Conservation (phyloP, 495 filamentous ascomycete species). For the Saxispiralis lemnorum region DNA sequence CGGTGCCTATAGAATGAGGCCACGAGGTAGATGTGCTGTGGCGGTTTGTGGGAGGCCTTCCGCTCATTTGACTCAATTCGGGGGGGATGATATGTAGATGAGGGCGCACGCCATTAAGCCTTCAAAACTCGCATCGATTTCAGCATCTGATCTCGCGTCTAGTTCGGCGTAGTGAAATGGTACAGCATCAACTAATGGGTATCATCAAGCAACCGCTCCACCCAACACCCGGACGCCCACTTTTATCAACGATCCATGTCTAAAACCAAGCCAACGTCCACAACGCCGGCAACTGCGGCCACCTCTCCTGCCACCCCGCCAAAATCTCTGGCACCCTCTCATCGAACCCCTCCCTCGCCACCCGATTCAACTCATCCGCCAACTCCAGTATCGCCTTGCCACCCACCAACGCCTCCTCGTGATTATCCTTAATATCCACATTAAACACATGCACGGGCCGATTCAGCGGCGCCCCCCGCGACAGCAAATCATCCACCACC, state of each 20-base stretch:
- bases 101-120: too few relatives aligned
- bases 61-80: too few relatives aligned
- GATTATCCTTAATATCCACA: conserved; percentile 95
- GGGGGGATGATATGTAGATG: too few relatives aligned
- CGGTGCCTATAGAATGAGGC: too few relatives aligned
- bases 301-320: conserved; percentile 88
- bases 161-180: not conserved
- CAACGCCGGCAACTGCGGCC: conserved; percentile 73
- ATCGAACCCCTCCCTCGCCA: conserved; percentile 66
- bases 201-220: too few relatives aligned
- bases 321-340: conserved; percentile 84
- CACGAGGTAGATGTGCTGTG: too few relatives aligned
- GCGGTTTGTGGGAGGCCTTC: too few relatives aligned
- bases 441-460: conserved; percentile 92
- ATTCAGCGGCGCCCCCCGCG: conserved; percentile 66
- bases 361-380: conserved; percentile 69
- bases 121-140: too few relatives aligned
- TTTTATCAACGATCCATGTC: conserved; percentile 6
- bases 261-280: conserved; percentile 96
- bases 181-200: not conserved
- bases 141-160: too few relatives aligned
- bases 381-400: conserved; percentile 86
- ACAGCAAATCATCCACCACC: conserved; percentile 82
- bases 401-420: conserved; percentile 83
- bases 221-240: too few relatives aligned